Evolutionary conservation across 768 basidiomycete species (phyloP).

Genomic region (Astraeus odoratus): DNA sequence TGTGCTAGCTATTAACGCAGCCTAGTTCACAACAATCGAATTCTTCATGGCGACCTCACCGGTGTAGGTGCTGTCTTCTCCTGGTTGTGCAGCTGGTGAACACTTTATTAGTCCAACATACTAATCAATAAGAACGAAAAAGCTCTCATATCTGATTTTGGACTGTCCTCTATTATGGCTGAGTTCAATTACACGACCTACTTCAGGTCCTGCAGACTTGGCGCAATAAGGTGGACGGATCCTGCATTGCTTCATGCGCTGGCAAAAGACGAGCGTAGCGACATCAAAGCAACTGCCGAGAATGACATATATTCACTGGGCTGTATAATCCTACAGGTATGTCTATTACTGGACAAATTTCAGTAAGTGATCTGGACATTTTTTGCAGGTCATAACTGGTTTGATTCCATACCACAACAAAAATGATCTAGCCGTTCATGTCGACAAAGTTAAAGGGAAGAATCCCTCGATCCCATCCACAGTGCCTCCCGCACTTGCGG

Average conservation of each 20-base stretch:
- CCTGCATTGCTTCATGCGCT: constrained; percentile 29
- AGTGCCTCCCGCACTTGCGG: constrained; percentile 10
- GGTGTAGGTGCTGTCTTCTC: constrained; percentile 4
- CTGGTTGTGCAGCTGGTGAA: background rate
- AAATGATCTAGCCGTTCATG: background rate
- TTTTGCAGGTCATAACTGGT: constrained; percentile 1
- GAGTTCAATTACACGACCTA: constrained; percentile 8
- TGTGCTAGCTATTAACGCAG: background rate
- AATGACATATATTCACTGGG: constrained; percentile 41
- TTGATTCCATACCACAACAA: constrained; percentile 1
- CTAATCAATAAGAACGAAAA: constrained; percentile 29
- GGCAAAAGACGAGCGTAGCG: constrained; percentile 3
- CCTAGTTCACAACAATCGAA: background rate
- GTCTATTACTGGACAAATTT: background rate
- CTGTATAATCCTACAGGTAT: constrained; percentile 8
- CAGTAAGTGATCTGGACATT: background rate
- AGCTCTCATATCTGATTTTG: constrained; percentile 42
- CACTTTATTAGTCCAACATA: constrained; percentile 32
- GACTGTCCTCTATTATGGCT: constrained; percentile 21
- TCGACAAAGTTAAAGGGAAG: background rate
- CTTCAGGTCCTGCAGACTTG: background rate
- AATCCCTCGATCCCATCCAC: background rate
- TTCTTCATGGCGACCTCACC: constrained; percentile 17
- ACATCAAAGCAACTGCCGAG: constrained; percentile 11
- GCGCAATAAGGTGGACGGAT: constrained; percentile 1